Conservation (phyloP, 2,329 filamentous ascomycete species). For the Dryadomyces sulphureus region DNA sequence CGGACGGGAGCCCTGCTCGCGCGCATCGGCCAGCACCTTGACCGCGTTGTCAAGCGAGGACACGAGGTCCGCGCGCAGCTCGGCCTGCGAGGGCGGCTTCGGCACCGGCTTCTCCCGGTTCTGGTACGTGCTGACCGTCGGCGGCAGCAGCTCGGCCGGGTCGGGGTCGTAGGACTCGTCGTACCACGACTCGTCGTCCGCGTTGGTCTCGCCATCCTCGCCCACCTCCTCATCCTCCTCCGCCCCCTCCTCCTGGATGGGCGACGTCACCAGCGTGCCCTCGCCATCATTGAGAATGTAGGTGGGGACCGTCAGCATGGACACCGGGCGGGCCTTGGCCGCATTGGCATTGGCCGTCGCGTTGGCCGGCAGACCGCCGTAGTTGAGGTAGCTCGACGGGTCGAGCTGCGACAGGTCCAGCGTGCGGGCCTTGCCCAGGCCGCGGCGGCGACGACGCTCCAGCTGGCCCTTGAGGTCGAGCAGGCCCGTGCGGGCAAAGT, state of each 20-base stretch:
- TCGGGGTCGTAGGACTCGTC: constrained; percentile 35
- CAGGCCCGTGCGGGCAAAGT: constrained; percentile 88
- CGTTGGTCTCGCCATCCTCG: constrained; percentile 11
- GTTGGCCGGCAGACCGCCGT: too few relatives aligned
- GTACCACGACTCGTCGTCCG: constrained; percentile 18
- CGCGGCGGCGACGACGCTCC: constrained; percentile 43
- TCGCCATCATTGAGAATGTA: neutral
- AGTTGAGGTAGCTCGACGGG: constrained; percentile 11
- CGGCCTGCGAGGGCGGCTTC: constrained; percentile 67
- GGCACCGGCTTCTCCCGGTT: constrained; percentile 68
- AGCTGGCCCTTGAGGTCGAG: constrained; percentile 85
- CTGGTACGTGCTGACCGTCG: constrained; percentile 91
- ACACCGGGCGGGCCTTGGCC: neutral
- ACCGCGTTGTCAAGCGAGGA: constrained; percentile 54
- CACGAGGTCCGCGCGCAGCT: constrained; percentile 55
- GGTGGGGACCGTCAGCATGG: neutral
- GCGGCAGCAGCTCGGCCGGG: constrained; percentile 73
- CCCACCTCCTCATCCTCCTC: neutral
- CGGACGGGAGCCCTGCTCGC: constrained; percentile 2
- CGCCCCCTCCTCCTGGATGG: constrained; percentile 9
- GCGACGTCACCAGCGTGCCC: neutral
- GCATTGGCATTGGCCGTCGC: neutral
- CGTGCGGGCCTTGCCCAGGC: constrained; percentile 34
- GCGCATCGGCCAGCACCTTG: constrained; percentile 48
- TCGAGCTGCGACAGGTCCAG: constrained; percentile 43